These are phyloP conservation scores for Helotiales sp. DNA, from an alignment of 2,329 filamentous ascomycete genomes.

Conservation along the genomic window DNA sequence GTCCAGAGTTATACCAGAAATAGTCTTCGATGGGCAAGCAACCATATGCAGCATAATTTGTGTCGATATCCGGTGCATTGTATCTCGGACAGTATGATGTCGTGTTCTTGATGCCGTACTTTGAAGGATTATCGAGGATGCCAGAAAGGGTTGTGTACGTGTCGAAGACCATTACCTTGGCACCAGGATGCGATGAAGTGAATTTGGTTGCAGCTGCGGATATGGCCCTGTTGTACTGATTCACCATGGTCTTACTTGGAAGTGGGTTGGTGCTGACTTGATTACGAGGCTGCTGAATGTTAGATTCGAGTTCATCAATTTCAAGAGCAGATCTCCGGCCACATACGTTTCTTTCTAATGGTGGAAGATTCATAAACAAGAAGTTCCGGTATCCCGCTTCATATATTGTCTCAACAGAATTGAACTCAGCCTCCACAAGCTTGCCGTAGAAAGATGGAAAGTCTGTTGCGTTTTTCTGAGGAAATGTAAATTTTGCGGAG, in stretches of 20 bases:
- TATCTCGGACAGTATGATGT: slow-evolving; percentile 52
- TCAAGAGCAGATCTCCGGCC: not conserved
- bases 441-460: slow-evolving; percentile 53
- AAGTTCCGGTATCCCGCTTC: slow-evolving; percentile 51
- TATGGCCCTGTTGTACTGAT: slow-evolving; percentile 51
- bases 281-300: slow-evolving; percentile 14
- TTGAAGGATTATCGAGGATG: slow-evolving; percentile 49
- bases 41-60: slow-evolving; percentile 51
- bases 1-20: slow-evolving; percentile 55
- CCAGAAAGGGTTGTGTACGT: slow-evolving; percentile 49
- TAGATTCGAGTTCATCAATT: not conserved
- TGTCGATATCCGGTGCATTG: slow-evolving; percentile 51
- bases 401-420: slow-evolving; percentile 49
- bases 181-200: slow-evolving; percentile 38
- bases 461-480: slow-evolving; percentile 45
- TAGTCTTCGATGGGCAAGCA: slow-evolving; percentile 51
- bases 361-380: slow-evolving; percentile 57
- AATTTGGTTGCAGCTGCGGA: slow-evolving; percentile 25
- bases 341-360: slow-evolving; percentile 50
- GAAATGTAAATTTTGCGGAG: slow-evolving; percentile 48
- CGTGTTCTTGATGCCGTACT: slow-evolving; percentile 52
- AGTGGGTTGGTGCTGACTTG: slow-evolving; percentile 39
- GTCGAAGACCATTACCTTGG: slow-evolving; percentile 51
- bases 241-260: slow-evolving; percentile 53
- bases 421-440: slow-evolving; percentile 49